A percentile compares a stretch with the other conserved stretches of the same genome.
Evolutionary conservation across 495 filamentous ascomycete species (phyloP).

Genomic region (Trichoderma virens): DNA sequence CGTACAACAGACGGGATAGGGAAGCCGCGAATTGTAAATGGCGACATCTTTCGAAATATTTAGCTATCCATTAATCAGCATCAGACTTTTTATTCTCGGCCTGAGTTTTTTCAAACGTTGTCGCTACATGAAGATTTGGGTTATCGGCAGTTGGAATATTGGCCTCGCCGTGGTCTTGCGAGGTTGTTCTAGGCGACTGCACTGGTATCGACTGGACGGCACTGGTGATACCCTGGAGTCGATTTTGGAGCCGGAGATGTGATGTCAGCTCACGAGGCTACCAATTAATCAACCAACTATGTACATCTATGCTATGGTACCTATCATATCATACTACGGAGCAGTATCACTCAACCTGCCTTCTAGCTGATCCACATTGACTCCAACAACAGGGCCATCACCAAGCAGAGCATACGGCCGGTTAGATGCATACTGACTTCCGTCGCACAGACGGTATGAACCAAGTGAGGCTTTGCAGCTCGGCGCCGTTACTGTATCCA

Average conservation of each 20-base stretch:
- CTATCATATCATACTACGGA: too few relatives aligned
- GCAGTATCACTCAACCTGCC: too few relatives aligned
- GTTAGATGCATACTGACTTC: neutral
- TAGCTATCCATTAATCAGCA: conserved; percentile 5
- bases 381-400: too few relatives aligned
- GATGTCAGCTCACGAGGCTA: too few relatives aligned
- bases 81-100: neutral
- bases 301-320: too few relatives aligned
- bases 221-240: too few relatives aligned
- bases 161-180: neutral
- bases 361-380: too few relatives aligned
- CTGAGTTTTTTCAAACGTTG: neutral
- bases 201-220: too few relatives aligned
- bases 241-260: too few relatives aligned
- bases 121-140: neutral
- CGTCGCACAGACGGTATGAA: neutral
- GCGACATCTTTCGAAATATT: neutral
- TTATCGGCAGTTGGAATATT: neutral
- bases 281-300: too few relatives aligned
- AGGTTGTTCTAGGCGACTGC: neutral
- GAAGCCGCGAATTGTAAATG: neutral
- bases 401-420: neutral
- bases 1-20: neutral
- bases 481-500: neutral
- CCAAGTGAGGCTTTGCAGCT: neutral